Evolutionary conservation across 768 basidiomycete species (phyloP).

Genomic region (Coprinellus aureogranulatus): DNA sequence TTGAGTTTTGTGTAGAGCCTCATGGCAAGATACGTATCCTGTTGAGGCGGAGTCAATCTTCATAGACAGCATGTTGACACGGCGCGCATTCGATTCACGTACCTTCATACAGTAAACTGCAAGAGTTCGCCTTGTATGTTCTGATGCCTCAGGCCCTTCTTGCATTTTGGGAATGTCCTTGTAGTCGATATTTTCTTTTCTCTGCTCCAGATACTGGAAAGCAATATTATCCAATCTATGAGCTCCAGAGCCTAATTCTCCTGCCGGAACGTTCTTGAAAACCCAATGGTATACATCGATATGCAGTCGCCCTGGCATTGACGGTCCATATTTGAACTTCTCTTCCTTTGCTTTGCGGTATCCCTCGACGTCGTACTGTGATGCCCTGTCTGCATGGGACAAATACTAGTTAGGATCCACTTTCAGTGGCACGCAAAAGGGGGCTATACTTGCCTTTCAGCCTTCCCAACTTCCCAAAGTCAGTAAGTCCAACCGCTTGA

Average conservation of each 20-base stretch:
- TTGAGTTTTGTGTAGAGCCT: background rate
- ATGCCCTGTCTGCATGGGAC: too few species aligned
- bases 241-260: too few species aligned
- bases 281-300: too few species aligned
- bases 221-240: too few species aligned
- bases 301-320: too few species aligned
- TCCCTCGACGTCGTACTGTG: too few species aligned
- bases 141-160: background rate
- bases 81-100: background rate
- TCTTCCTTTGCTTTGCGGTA: too few species aligned
- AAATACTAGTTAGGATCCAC: conserved; percentile 3
- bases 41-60: background rate
- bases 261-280: too few species aligned
- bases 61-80: background rate
- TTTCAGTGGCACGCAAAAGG: background rate
- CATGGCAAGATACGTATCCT: background rate
- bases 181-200: conserved; percentile 80
- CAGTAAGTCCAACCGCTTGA: background rate
- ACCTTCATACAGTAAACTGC: background rate
- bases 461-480: conserved; percentile 71
- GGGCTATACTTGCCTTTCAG: conserved; percentile 55
- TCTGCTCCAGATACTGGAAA: too few species aligned
- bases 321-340: too few species aligned
- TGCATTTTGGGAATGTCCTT: background rate
- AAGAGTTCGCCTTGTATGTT: background rate